Evolutionary conservation across 2,329 filamentous ascomycete genomes (phyloP).

Genomic region (Fulvia fulva): DNA sequence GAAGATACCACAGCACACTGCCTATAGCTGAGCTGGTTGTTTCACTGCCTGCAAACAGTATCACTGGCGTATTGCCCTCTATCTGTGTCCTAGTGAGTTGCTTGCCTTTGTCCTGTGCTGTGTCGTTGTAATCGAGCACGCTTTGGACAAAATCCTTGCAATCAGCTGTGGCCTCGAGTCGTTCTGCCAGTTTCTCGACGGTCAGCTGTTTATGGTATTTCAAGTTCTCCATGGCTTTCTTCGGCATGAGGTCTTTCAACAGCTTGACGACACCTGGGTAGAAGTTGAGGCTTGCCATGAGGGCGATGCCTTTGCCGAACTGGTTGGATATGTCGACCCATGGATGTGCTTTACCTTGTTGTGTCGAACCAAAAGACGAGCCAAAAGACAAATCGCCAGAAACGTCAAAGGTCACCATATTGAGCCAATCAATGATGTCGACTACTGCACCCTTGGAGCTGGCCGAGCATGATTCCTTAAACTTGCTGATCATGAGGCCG

Average conservation of each 20-base stretch:
- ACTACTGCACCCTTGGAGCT: not conserved
- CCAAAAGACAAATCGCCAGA: constrained; percentile 9
- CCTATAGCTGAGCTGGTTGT: constrained; percentile 3
- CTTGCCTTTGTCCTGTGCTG: not conserved
- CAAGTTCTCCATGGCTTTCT: not conserved
- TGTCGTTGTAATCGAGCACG: not conserved
- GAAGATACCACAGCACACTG: constrained; percentile 2
- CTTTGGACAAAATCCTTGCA: constrained; percentile 7
- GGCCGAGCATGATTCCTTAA: not conserved
- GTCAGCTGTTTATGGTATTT: constrained; percentile 3
- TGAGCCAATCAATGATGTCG: constrained; percentile 14
- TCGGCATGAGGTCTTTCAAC: not conserved
- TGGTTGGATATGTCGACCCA: constrained; percentile 8
- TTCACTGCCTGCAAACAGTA: constrained; percentile 6
- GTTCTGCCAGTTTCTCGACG: not conserved
- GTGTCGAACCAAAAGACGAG: constrained; percentile 1
- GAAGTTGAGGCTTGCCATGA: constrained; percentile 4
- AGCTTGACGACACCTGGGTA: not conserved
- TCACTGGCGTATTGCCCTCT: constrained; percentile 2
- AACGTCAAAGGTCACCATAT: constrained; percentile 11
- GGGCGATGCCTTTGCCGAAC: constrained; percentile 5
- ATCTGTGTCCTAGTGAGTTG: not conserved
- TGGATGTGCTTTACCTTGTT: constrained; percentile 1
- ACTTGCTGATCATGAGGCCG: not conserved
- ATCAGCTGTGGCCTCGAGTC: not conserved